phyloP scores from a whole-genome alignment of 2,329 filamentous ascomycete species.

The Didymella sp. region DNA sequence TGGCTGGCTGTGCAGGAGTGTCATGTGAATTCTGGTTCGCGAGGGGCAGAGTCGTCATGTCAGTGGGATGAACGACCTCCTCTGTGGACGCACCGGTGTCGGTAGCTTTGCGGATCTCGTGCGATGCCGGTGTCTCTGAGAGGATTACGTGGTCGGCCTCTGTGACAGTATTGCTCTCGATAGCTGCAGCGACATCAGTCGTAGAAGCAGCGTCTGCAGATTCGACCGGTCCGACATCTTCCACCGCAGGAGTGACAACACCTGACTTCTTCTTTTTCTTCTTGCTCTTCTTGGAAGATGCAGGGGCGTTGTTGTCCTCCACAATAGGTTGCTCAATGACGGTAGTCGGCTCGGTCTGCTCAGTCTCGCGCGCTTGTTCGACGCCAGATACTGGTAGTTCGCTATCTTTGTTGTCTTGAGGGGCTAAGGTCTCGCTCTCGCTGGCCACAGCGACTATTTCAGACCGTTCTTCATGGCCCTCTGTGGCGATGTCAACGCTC shows the following conservation, averaged over 20 bases:
- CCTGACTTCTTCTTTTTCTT: slow-evolving; percentile 36
- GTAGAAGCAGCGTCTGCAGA: slow-evolving; percentile 6
- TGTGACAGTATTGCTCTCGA: slow-evolving; percentile 1
- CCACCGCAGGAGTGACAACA: slow-evolving; percentile 7
- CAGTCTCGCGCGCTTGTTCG: not conserved
- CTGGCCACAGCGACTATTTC: not conserved
- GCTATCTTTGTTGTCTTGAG: not conserved
- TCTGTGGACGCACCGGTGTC: not conserved
- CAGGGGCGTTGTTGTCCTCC: slow-evolving; percentile 1
- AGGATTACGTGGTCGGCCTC: not conserved
- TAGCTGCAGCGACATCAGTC: not conserved
- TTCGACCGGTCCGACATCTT: slow-evolving; percentile 1
- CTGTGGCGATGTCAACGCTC: slow-evolving; percentile 7
- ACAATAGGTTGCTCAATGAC: not conserved
- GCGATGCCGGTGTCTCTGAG: not conserved
- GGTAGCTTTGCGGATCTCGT: not conserved
- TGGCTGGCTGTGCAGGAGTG: not conserved
- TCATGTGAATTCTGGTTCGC: not conserved
- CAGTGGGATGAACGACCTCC: not conserved
- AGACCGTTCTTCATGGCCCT: slow-evolving; percentile 8
- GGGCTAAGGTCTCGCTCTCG: not conserved
- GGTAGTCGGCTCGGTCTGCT: not conserved
- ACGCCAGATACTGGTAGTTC: not conserved
- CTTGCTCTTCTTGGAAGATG: slow-evolving; percentile 32
- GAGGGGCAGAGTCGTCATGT: not conserved